These are phyloP conservation scores for Protomyces inouyei DNA, from an alignment of 1,139 yeast species.

Conservation along the genomic window DNA sequence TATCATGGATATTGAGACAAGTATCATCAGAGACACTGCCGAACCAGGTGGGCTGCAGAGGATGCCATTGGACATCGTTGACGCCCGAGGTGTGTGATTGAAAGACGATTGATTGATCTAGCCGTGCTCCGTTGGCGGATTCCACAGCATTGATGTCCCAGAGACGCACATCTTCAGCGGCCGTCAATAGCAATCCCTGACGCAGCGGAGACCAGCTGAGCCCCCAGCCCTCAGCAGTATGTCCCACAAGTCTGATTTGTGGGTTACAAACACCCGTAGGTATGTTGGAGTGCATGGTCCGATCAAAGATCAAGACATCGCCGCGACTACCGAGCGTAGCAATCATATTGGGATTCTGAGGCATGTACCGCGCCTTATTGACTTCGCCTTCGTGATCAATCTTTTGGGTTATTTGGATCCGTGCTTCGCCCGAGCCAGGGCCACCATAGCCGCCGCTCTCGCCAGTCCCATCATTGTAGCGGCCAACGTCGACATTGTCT, in stretches of 20 bases:
- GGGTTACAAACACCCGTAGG: constrained; percentile 41
- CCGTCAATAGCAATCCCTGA: constrained; percentile 53
- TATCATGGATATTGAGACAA: constrained; percentile 61
- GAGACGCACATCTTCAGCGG: constrained; percentile 66
- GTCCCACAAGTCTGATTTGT: constrained; percentile 50
- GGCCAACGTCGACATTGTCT: constrained; percentile 37
- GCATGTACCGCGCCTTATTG: constrained; percentile 78
- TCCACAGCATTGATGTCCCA: constrained; percentile 54
- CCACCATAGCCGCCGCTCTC: constrained; percentile 36
- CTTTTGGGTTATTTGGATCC: constrained; percentile 53
- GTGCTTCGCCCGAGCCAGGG: constrained; percentile 35
- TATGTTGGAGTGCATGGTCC: constrained; percentile 44
- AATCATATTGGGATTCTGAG: constrained; percentile 59
- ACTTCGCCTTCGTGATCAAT: constrained; percentile 55
- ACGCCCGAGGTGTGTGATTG: constrained; percentile 38
- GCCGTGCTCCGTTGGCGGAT: constrained; percentile 23
- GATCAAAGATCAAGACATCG: constrained; percentile 61
- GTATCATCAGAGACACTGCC: constrained; percentile 74
- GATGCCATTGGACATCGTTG: constrained; percentile 49
- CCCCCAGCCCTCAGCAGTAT: constrained; percentile 63
- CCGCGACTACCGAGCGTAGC: constrained; percentile 81
- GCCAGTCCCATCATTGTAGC: constrained; percentile 39
- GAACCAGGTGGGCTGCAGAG: constrained; percentile 47
- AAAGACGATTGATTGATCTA: constrained; percentile 26
- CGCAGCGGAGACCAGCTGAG: constrained; percentile 55